Conservation (phyloP, 306 rosid species). For the Ceratonia siliqua region DNA sequence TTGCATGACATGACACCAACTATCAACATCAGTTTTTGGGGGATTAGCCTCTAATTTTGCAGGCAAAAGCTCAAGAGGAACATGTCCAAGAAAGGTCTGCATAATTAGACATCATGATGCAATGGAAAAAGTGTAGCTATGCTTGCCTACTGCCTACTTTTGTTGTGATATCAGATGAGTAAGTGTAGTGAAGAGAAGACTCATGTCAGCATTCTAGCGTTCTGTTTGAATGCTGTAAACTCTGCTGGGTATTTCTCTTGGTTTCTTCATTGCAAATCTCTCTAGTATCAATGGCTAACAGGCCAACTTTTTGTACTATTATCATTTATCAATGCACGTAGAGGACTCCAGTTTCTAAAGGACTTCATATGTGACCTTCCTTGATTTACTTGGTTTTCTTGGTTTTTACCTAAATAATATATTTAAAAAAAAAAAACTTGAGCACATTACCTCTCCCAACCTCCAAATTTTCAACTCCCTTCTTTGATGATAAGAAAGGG, state of each 20-base stretch:
- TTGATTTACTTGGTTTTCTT: no score
- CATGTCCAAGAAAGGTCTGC: not conserved
- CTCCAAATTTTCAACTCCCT: no score
- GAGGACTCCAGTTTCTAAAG: no score
- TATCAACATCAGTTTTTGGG: conserved; percentile 15
- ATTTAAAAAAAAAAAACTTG: no score
- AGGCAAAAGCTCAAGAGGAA: not conserved
- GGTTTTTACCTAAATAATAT: no score
- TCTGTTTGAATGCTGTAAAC: conserved; percentile 8
- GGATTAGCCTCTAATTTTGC: conserved; percentile 23
- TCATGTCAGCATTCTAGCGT: not conserved
- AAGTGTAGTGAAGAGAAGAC: not conserved
- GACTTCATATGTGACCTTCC: no score
- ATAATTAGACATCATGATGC: conserved; percentile 2
- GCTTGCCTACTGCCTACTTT: not conserved
- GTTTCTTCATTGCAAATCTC: not conserved
- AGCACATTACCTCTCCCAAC: no score
- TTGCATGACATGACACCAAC: conserved; percentile 1
- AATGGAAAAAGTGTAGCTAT: not conserved
- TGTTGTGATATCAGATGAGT: not conserved
- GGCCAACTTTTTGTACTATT: no score
- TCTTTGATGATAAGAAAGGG: no score
- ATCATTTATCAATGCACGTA: no score
- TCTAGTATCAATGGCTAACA: no score
- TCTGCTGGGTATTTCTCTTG: not conserved